These are phyloP conservation scores for Raffaelea deltoideospora DNA, from an alignment of 2,329 filamentous ascomycete species.

Conservation along the genomic window DNA sequence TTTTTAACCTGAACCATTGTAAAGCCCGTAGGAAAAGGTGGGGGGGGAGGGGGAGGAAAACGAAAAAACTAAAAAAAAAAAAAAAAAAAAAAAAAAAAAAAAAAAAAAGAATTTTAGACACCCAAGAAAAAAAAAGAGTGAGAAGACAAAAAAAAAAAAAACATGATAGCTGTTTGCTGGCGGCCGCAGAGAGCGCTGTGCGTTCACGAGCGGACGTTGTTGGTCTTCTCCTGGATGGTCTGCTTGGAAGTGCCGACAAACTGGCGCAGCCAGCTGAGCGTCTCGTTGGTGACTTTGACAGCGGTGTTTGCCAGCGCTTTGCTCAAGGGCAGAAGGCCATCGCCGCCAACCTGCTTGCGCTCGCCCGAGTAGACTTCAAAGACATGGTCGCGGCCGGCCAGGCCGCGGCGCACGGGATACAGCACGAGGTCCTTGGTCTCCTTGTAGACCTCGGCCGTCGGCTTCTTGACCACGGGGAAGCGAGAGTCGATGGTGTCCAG, in stretches of 20 bases:
- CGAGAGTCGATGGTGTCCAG: conserved; percentile 52
- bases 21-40: no score
- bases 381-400: conserved; percentile 47
- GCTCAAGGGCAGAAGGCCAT: conserved; percentile 48
- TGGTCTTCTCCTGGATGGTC: conserved; percentile 35
- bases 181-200: neutral
- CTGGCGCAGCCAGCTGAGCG: conserved; percentile 42
- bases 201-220: no score
- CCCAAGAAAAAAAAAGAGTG: neutral
- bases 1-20: no score
- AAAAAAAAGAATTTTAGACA: neutral
- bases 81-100: neutral
- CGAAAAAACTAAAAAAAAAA: no score
- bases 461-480: conserved; percentile 62
- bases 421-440: conserved; percentile 47
- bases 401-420: conserved; percentile 46
- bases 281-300: conserved; percentile 51
- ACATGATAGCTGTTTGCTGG: neutral
- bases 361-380: conserved; percentile 40
- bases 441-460: conserved; percentile 53
- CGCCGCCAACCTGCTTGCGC: conserved; percentile 47
- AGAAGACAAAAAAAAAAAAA: neutral
- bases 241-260: conserved; percentile 46
- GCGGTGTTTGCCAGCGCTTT: conserved; percentile 57
- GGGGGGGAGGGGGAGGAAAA: no score